Conservation (phyloP, 305 asterid genomes). For the Solanum hybrid region DNA sequence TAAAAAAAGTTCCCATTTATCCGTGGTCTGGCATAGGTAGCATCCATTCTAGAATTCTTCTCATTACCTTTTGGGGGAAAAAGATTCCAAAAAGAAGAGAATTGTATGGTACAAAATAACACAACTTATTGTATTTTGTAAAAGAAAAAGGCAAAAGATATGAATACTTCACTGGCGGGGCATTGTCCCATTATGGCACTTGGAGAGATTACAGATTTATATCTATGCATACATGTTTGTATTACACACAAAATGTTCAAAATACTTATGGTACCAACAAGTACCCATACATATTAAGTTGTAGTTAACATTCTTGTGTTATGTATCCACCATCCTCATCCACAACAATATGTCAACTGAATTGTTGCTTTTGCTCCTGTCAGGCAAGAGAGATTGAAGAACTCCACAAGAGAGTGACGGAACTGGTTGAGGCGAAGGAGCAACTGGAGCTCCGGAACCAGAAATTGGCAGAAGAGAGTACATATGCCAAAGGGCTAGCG, state of each 20-base stretch:
- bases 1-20: background rate
- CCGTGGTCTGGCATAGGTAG: background rate
- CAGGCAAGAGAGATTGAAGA: slow-evolving; percentile 70
- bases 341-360: slow-evolving; percentile 1
- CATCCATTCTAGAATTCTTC: background rate
- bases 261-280: background rate
- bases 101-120: background rate
- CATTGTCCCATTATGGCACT: background rate
- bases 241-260: background rate
- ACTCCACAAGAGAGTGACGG: slow-evolving; percentile 45
- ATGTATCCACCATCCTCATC: background rate
- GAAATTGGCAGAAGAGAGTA: slow-evolving; percentile 90
- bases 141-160: background rate
- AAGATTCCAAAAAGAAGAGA: background rate
- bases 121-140: background rate
- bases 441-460: slow-evolving; percentile 76
- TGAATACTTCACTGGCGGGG: background rate
- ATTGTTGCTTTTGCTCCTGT: slow-evolving; percentile 8
- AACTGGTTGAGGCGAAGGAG: slow-evolving; percentile 44
- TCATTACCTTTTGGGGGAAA: background rate
- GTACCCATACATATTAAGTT: background rate
- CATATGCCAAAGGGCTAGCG: slow-evolving; percentile 94
- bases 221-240: background rate
- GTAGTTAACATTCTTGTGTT: background rate
- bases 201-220: background rate